These are phyloP conservation scores for Sonneratia caseolaris DNA, from an alignment of 345 rosid species.

Conservation along the genomic window DNA sequence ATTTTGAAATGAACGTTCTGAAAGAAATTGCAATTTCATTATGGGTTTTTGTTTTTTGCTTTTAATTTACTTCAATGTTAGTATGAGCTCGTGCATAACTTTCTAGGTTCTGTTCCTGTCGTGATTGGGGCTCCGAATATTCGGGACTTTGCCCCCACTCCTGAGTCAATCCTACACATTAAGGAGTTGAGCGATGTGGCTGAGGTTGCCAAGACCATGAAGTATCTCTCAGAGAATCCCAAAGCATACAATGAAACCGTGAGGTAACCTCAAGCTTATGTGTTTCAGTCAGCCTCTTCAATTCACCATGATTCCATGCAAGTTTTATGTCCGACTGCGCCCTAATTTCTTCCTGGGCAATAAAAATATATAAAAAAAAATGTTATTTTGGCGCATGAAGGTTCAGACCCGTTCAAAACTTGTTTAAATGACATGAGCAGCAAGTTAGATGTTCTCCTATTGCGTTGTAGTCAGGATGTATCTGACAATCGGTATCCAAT, in stretches of 20 bases:
- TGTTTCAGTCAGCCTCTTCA: background rate
- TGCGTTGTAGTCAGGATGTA: background rate
- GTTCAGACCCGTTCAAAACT: background rate
- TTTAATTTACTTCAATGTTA: too few relatives aligned
- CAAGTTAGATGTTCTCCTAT: background rate
- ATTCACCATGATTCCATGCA: background rate
- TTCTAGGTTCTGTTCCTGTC: slow-evolving; percentile 73
- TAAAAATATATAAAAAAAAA: background rate
- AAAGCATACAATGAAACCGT: slow-evolving; percentile 62
- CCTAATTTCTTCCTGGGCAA: background rate
- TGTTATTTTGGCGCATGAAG: background rate
- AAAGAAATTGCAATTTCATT: background rate
- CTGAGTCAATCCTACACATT: slow-evolving; percentile 57
- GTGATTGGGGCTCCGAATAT: slow-evolving; percentile 93
- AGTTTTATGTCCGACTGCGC: background rate
- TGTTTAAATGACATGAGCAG: background rate
- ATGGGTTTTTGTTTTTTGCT: background rate
- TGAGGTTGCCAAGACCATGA: slow-evolving; percentile 62
- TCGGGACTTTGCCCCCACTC: slow-evolving; percentile 72
- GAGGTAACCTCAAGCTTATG: slow-evolving; percentile 29
- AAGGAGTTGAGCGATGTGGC: slow-evolving; percentile 46
- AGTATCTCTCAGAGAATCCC: slow-evolving; percentile 59
- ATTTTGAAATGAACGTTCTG: background rate
- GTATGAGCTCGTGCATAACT: slow-evolving; percentile 1
- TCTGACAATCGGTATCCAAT: background rate